Conservation (phyloP, 2,329 filamentous ascomycete species). For the Penicillium palitans region DNA sequence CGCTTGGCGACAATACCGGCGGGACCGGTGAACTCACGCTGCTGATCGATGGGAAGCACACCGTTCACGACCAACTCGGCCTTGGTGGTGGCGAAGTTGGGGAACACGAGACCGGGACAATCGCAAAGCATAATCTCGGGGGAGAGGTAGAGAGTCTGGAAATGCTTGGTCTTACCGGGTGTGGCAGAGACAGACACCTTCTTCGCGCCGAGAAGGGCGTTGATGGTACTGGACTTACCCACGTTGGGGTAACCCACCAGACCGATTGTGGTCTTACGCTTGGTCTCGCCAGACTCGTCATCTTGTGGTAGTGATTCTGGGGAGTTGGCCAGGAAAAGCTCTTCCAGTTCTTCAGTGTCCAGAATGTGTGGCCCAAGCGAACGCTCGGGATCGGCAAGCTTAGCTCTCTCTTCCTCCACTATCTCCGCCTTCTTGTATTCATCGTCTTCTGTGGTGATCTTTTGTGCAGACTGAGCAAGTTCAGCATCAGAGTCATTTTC, state of each 20-base stretch:
- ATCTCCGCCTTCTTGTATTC: conserved; percentile 30
- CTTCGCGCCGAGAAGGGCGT: conserved; percentile 95
- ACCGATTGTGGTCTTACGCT: conserved; percentile 79
- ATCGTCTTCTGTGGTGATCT: conserved; percentile 40
- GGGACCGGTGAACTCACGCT: conserved; percentile 88
- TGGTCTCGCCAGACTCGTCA: conserved; percentile 47
- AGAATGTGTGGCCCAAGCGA: conserved; percentile 70
- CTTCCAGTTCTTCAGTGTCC: conserved; percentile 88
- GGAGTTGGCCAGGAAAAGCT: conserved; percentile 77
- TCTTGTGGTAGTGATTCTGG: conserved; percentile 52
- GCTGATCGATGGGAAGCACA: conserved; percentile 91
- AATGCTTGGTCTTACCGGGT: conserved; percentile 98
- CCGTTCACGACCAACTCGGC: conserved; percentile 95
- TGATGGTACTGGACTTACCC: conserved; percentile 98
- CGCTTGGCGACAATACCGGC: conserved; percentile 77
- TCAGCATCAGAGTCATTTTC: conserved; percentile 41
- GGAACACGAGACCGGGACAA: conserved; percentile 97
- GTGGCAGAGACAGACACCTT: conserved; percentile 98
- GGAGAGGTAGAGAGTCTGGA: conserved; percentile 94
- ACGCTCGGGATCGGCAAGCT: conserved; percentile 28
- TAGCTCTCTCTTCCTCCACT: conserved; percentile 19
- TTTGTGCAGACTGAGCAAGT: conserved; percentile 49
- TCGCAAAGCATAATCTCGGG: conserved; percentile 90
- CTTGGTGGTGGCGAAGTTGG: conserved; percentile 96
- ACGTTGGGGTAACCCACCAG: conserved; percentile 98